phyloP scores from a whole-genome alignment of 805 yeast species.

The Wickerhamomyces subpelliculosus region DNA sequence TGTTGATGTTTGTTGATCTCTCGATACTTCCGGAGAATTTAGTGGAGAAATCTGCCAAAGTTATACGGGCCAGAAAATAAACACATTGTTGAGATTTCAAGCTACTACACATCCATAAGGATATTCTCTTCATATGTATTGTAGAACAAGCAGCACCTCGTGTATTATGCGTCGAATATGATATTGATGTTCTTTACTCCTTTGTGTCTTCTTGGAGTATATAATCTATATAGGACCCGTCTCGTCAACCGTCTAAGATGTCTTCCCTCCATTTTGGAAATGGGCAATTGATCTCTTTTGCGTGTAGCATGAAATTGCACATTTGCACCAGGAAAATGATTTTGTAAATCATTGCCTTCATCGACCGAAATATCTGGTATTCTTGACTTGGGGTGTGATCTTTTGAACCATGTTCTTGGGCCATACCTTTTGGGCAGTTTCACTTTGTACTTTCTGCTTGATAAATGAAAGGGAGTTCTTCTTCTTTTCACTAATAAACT shows the following conservation, averaged over 20 bases:
- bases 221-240: background rate
- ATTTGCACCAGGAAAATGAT: background rate
- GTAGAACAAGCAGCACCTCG: too few species aligned
- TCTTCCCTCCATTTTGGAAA: background rate
- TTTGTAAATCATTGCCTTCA: too few species aligned
- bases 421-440: conserved; percentile 6
- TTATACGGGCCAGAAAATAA: too few species aligned
- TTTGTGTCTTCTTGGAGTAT: background rate
- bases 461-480: conserved; percentile 17
- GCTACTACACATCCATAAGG: too few species aligned
- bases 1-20: too few species aligned
- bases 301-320: background rate
- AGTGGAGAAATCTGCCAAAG: too few species aligned
- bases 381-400: background rate
- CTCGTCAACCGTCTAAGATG: background rate
- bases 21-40: background rate
- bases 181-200: too few species aligned
- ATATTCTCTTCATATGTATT: too few species aligned
- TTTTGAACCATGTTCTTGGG: background rate
- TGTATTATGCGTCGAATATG: too few species aligned
- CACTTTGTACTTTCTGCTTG: conserved; percentile 16
- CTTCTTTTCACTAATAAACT: conserved; percentile 12
- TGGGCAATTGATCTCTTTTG: background rate
- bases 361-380: background rate
- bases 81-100: too few species aligned